Evolutionary conservation across 148 eudicot species (phyloP).

Genomic region (Fagopyrum homotropicum): DNA sequence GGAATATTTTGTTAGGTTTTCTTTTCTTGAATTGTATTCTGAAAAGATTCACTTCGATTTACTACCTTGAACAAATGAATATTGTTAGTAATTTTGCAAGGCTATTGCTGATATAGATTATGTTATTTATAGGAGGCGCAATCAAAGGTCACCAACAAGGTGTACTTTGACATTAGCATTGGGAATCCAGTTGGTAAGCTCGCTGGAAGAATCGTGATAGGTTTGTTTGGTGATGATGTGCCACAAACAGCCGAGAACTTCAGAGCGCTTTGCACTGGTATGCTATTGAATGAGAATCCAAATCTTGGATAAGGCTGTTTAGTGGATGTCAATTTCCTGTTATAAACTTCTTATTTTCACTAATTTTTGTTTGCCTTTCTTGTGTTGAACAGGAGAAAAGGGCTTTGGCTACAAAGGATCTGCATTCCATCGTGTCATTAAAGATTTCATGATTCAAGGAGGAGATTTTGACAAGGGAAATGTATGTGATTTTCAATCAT

Average conservation of each 20-base stretch:
- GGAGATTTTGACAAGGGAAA: conserved; percentile 98
- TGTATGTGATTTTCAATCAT: conserved; percentile 32
- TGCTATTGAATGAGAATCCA: background rate
- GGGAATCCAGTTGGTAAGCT: conserved; percentile 85
- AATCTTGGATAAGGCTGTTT: background rate
- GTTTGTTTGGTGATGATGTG: conserved; percentile 86
- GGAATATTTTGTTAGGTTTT: background rate
- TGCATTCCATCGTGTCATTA: conserved; percentile 88
- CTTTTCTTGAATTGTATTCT: background rate
- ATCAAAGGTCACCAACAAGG: conserved; percentile 74
- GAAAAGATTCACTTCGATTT: background rate
- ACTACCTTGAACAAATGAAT: background rate
- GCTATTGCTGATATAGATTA: background rate
- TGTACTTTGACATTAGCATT: conserved; percentile 75
- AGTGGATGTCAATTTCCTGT: background rate
- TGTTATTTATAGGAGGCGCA: conserved; percentile 48
- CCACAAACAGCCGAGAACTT: conserved; percentile 91
- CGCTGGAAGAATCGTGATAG: conserved; percentile 88
- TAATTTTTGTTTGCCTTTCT: background rate
- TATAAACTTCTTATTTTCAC: conserved; percentile 1
- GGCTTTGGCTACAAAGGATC: conserved; percentile 94
- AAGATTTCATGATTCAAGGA: conserved; percentile 98
- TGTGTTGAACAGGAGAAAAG: conserved; percentile 59
- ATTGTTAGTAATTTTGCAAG: background rate
- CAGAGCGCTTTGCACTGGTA: conserved; percentile 97